These are phyloP conservation scores for Dendrostoma leiphaemia DNA, from an alignment of 2,329 filamentous ascomycete species.

Conservation along the genomic window DNA sequence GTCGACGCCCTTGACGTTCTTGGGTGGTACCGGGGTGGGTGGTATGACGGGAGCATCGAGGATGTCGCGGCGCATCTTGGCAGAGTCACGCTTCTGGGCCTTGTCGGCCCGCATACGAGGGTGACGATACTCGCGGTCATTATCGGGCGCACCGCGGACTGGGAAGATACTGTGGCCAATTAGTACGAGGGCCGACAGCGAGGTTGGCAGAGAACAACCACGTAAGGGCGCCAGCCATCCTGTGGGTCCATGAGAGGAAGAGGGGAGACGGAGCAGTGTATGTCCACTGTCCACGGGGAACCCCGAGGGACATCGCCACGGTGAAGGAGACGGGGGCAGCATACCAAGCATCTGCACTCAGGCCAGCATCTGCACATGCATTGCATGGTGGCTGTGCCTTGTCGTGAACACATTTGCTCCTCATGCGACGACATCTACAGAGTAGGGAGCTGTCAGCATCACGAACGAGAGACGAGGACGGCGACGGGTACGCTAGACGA, in stretches of 20 bases:
- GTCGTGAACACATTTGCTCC: slow-evolving; percentile 55
- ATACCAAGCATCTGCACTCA: slow-evolving; percentile 49
- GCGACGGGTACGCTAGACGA: neutral
- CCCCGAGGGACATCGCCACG: too few relatives aligned
- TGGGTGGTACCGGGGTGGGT: slow-evolving; percentile 14
- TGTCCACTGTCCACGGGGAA: too few relatives aligned
- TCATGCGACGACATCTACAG: slow-evolving; percentile 54
- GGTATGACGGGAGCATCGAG: slow-evolving; percentile 27
- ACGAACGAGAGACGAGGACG: neutral
- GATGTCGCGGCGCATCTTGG: slow-evolving; percentile 34
- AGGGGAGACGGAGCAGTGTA: too few relatives aligned
- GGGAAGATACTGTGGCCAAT: slow-evolving; percentile 44
- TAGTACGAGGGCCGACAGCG: neutral
- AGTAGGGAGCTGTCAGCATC: slow-evolving; percentile 6
- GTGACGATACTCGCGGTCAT: slow-evolving; percentile 56
- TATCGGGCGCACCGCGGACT: slow-evolving; percentile 49
- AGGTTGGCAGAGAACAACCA: neutral
- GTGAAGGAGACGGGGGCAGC: slow-evolving; percentile 21
- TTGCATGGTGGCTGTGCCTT: slow-evolving; percentile 49
- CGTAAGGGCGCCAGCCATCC: neutral
- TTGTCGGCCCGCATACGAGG: slow-evolving; percentile 50
- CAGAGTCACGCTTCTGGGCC: slow-evolving; percentile 36
- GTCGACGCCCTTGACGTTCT: slow-evolving; percentile 30
- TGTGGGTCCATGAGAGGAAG: neutral
- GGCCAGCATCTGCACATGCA: slow-evolving; percentile 49